Evolutionary conservation across 352 stramenopile species (phyloP).

Genomic region (Pythium coloratum): DNA sequence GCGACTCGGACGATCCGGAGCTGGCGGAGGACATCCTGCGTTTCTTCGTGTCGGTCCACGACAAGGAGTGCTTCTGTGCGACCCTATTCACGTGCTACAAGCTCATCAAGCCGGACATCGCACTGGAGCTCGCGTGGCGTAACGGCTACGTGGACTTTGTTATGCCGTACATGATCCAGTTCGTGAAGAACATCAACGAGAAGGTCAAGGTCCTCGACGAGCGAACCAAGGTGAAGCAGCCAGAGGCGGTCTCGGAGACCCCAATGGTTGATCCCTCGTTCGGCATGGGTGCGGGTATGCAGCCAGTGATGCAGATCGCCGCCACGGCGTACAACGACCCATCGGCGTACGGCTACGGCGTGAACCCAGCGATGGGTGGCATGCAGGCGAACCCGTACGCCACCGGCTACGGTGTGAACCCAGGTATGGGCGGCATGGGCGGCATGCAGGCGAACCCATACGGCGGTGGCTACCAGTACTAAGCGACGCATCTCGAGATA

Average conservation of each 20-base stretch:
- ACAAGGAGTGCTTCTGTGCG: slow-evolving; percentile 99
- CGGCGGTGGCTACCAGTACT: slow-evolving; percentile 38
- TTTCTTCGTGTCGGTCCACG: slow-evolving; percentile 98
- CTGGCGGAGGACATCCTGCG: slow-evolving; percentile 97
- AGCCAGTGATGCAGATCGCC: slow-evolving; percentile 81
- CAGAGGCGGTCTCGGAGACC: slow-evolving; percentile 57
- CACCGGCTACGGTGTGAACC: slow-evolving; percentile 41
- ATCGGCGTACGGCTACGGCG: slow-evolving; percentile 36
- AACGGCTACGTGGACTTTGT: slow-evolving; percentile 99
- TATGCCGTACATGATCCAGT: slow-evolving; percentile 99
- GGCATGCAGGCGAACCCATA: slow-evolving; percentile 40
- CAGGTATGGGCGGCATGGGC: slow-evolving; percentile 37
- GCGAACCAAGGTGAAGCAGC: slow-evolving; percentile 81
- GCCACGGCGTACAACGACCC: slow-evolving; percentile 85
- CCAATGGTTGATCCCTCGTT: slow-evolving; percentile 63
- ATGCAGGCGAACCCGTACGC: slow-evolving; percentile 64
- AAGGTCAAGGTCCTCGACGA: slow-evolving; percentile 94
- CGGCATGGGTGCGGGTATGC: slow-evolving; percentile 73
- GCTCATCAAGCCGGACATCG: slow-evolving; percentile 98
- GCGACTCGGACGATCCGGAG: slow-evolving; percentile 94
- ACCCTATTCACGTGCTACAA: slow-evolving; percentile 99
- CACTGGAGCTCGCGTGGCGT: slow-evolving; percentile 98
- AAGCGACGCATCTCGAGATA: slow-evolving; percentile 15
- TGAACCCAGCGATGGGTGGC: slow-evolving; percentile 35
- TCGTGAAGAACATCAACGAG: slow-evolving; percentile 95